These are phyloP conservation scores for Phellinidium pouzarii DNA, from an alignment of 1,284 basidiomycete genomes.

Conservation along the genomic window DNA sequence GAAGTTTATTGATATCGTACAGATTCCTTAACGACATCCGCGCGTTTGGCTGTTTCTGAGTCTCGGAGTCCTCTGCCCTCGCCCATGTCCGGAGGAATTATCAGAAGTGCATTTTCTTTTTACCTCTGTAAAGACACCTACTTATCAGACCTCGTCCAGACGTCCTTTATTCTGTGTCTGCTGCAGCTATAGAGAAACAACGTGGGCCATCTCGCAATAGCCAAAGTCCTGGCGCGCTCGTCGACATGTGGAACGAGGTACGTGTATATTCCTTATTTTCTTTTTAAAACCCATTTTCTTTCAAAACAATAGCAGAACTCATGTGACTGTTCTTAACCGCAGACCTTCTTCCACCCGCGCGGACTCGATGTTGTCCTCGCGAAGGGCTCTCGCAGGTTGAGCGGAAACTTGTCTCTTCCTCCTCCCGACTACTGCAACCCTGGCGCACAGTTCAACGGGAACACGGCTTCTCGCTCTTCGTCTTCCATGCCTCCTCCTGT, in stretches of 20 bases:
- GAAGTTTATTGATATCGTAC: slow-evolving; percentile 11
- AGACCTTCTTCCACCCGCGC: slow-evolving; percentile 17
- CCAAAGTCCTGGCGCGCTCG: slow-evolving; percentile 8
- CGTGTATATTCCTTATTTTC: neutral
- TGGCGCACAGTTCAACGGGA: neutral
- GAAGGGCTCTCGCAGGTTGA: slow-evolving; percentile 14
- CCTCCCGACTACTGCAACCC: slow-evolving; percentile 16
- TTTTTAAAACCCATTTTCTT: neutral
- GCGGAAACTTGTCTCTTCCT: slow-evolving; percentile 5
- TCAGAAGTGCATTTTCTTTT: slow-evolving; percentile 1
- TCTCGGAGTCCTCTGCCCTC: too few relatives aligned
- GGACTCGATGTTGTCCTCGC: slow-evolving; percentile 17
- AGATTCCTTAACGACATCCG: too few relatives aligned
- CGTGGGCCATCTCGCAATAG: neutral
- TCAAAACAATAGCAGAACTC: neutral
- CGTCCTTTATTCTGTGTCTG: neutral
- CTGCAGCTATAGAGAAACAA: slow-evolving; percentile 3
- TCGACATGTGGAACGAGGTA: slow-evolving; percentile 17
- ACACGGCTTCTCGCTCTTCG: neutral
- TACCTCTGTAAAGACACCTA: neutral
- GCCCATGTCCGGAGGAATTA: neutral
- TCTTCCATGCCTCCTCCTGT: neutral
- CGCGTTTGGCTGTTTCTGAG: neutral
- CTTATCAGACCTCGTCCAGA: neutral
- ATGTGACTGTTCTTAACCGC: neutral